Evolutionary conservation across 2,329 filamentous ascomycete species (phyloP).

Genomic region (Aspergillus novoparasiticus): DNA sequence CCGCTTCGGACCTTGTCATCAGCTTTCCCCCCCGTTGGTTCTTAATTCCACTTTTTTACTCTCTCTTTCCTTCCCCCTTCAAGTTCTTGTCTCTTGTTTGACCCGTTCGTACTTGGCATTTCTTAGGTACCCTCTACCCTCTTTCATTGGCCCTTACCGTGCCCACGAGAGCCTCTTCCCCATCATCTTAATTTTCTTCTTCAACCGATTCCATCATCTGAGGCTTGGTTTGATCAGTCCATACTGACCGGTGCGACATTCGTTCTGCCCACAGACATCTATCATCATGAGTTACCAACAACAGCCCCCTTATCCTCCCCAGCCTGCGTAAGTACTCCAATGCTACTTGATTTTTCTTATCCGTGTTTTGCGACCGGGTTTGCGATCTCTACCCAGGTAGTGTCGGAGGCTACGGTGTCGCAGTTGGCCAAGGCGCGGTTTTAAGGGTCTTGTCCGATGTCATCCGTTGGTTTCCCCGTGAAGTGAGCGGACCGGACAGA

Average conservation of each 20-base stretch:
- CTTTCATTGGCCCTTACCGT: constrained; percentile 18
- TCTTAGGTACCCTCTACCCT: constrained; percentile 22
- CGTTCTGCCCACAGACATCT: constrained; percentile 1
- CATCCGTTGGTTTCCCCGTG: neutral
- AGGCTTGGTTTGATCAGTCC: neutral
- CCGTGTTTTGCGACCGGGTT: neutral
- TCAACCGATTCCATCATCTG: neutral
- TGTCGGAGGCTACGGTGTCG: neutral
- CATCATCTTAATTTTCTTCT: constrained; percentile 8
- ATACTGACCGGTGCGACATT: constrained; percentile 4
- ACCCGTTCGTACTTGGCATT: constrained; percentile 24
- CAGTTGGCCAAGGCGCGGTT: neutral
- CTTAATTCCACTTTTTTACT: constrained; percentile 7
- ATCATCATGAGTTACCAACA: constrained; percentile 23
- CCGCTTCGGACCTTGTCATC: neutral
- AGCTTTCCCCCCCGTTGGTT: constrained; percentile 1
- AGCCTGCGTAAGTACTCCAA: constrained; percentile 38
- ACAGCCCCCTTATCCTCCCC: constrained; percentile 37
- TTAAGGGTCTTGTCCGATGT: neutral
- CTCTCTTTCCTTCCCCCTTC: neutral
- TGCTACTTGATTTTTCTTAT: neutral
- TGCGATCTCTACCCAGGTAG: neutral
- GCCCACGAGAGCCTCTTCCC: constrained; percentile 7
- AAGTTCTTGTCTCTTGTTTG: neutral
- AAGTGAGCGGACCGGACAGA: neutral